Evolutionary conservation across 2,329 filamentous ascomycete species (phyloP), one percentile per base, ranked within the genome.

Genomic region (Ilyonectria sp.): DNA sequence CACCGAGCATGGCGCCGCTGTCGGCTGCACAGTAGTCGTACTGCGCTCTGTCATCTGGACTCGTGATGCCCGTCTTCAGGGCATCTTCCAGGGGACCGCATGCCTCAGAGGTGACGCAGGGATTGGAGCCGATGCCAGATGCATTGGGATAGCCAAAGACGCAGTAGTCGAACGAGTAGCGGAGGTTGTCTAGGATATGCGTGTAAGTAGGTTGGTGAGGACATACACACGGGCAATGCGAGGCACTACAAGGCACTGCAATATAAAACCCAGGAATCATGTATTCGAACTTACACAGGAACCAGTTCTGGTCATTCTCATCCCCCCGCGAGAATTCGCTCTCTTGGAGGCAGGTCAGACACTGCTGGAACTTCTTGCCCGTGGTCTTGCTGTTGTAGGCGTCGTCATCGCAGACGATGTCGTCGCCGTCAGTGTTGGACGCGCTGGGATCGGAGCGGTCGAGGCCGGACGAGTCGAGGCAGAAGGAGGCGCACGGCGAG

Each of bases 251-350:
- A 21, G 21, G 21, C 21, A 21, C 21, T 21, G 21, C 21, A 21
- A 21, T 21, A 21, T 21, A 21, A 21, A 21, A 21, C 21, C 21
- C 21, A 21, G 21, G 21, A 21, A 21, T 21, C 21, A 21, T 21
- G 21, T 21, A 21, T 21, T 21, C 3, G 21, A 21, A 79, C 86
- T 79, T 82, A 89, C 87, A 88, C 49, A 89, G 71, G 68, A 89
- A 89, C 87, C 86, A 89, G 54, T 81, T 80, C 67, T 87, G 85
- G 69, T 89, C 87, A 61, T 78, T 88, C 77, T 89, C 86, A 7
- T 65, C 63, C 1, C 82, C 85, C 40, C 84, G 79, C 3, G 79
- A 74, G 67, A 83, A 87, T 10, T 80, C 81, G 76, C 87, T 89
- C 31, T 82, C 82, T 72, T 89, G 84, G 31, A 89, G 78, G 72